Evolutionary conservation across 495 filamentous ascomycete genomes (phyloP), one percentile per base, ranked within the genome.

Genomic region (Aspergillus egyptiacus): DNA sequence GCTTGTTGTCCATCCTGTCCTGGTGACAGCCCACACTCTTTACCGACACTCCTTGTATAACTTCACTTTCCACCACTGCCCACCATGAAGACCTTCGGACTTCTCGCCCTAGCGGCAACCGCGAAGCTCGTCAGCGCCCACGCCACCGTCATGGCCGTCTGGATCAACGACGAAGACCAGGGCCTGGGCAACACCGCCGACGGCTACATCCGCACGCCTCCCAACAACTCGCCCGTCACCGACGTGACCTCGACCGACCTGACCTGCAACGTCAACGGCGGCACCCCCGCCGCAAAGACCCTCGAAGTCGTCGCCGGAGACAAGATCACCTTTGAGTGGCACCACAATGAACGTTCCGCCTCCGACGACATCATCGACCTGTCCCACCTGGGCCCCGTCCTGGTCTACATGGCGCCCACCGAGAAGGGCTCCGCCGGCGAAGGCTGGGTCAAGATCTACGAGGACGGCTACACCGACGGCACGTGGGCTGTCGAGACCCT

Each of bases 281-380:
- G 45, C 47, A 25, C 27, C 18, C 53, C 53, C 28, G 40, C 57
- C 23, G 53, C 57, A 6, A 48, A 56, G 42, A 60, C 57, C 22
- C 42, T 60, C 27, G 36, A 48, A 10, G 57, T 60, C 50, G 46
- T 50, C 45, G 42, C 50, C 28, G 57, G 57, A n/a, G 57, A 60
- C 57, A 53, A 54, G 50, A 37, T 60, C 47, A 60, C 57, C 38
- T 60, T 60, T 44, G 57, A 60, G 43, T 60, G 57, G 57, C 57
- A 60, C 57, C 57, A 60, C 53, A 27, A 54, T 46, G 41, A 20
- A 46, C 57, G 57, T 14, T 27, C 38, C 20, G 36, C 31, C 32
- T 54, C 53, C 13, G 57, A 60, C 57, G 57, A 60, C 53, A 60
- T 60, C 57, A 60, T 60, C 48, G 57, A 43, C 43, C 40, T 38